Evolutionary conservation across 495 filamentous ascomycete species (phyloP).

Genomic region (Podospora pseudopauciseta): DNA sequence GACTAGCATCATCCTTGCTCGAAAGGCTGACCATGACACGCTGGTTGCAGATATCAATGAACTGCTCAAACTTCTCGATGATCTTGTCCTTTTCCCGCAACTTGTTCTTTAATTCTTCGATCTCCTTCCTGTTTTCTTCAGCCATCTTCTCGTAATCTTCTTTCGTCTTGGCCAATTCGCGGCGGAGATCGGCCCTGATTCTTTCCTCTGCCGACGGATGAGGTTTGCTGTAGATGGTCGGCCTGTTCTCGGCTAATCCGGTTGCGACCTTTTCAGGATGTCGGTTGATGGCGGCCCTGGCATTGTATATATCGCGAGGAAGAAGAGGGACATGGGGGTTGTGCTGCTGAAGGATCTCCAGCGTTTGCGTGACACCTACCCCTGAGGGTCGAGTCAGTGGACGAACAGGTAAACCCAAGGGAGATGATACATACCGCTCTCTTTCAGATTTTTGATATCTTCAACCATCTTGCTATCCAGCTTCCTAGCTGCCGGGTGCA

Average conservation of each 20-base stretch:
- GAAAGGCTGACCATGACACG: conserved; percentile 49
- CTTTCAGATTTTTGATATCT: conserved; percentile 53
- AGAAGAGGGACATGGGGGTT: conserved; percentile 53
- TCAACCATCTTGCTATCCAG: conserved; percentile 56
- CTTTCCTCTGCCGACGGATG: conserved; percentile 54
- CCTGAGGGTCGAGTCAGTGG: conserved; percentile 30
- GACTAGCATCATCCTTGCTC: conserved; percentile 28
- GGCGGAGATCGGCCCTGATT: conserved; percentile 50
- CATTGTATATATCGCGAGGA: conserved; percentile 56
- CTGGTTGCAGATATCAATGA: conserved; percentile 58
- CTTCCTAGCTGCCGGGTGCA: conserved; percentile 55
- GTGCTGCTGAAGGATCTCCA: conserved; percentile 54
- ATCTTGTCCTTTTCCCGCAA: conserved; percentile 51
- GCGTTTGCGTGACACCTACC: conserved; percentile 52
- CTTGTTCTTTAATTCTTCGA: conserved; percentile 47
- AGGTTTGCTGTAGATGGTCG: conserved; percentile 55
- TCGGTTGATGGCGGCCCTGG: conserved; percentile 54
- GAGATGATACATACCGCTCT: conserved; percentile 43
- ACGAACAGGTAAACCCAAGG: background rate
- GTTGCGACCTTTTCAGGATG: conserved; percentile 53
- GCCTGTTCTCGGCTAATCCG: conserved; percentile 48
- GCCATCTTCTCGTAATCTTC: conserved; percentile 48
- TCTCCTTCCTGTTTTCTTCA: conserved; percentile 45
- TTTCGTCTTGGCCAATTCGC: conserved; percentile 46
- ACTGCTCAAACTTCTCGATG: conserved; percentile 56